A percentile compares a stretch with the other conserved stretches of the same genome.
Evolutionary conservation across 2,329 filamentous ascomycete species (phyloP).

Genomic region (Mollisiaceae sp.): DNA sequence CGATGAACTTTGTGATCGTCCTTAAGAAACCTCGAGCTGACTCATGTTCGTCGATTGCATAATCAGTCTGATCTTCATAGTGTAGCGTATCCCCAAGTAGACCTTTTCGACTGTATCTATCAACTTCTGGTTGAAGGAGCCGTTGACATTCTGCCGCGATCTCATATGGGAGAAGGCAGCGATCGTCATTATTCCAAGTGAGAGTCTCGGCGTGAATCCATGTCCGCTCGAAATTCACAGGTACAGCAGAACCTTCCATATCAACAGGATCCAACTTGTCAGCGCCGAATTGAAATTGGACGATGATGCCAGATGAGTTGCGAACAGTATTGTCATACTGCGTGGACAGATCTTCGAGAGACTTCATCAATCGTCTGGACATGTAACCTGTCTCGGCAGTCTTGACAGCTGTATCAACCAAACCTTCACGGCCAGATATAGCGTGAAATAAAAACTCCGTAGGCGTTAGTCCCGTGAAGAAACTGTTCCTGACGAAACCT

Average conservation of each 20-base stretch:
- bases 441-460: conserved; percentile 98
- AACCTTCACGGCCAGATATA: conserved; percentile 96
- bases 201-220: conserved; percentile 80
- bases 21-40: conserved; percentile 82
- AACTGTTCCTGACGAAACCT: conserved; percentile 96
- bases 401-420: conserved; percentile 98
- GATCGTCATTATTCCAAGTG: conserved; percentile 81
- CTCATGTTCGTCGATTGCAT: conserved; percentile 78
- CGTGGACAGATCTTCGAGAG: conserved; percentile 89
- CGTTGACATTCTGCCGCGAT: conserved; percentile 71
- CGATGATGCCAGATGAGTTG: conserved; percentile 84
- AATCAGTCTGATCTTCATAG: conserved; percentile 73
- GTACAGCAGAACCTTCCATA: conserved; percentile 93
- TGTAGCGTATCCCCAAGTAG: conserved; percentile 67
- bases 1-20: conserved; percentile 76
- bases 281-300: conserved; percentile 97
- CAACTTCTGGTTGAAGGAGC: conserved; percentile 70
- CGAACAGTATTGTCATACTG: conserved; percentile 95
- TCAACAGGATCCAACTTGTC: conserved; percentile 95
- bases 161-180: conserved; percentile 74
- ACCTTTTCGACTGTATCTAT: conserved; percentile 64
- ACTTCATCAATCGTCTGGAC: conserved; percentile 98
- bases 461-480: conserved; percentile 88
- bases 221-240: conserved; percentile 89
- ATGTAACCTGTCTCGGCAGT: conserved; percentile 99